Evolutionary conservation across 2,329 filamentous ascomycete species (phyloP).

Genomic region (Paracoccidioides brasiliensis): DNA sequence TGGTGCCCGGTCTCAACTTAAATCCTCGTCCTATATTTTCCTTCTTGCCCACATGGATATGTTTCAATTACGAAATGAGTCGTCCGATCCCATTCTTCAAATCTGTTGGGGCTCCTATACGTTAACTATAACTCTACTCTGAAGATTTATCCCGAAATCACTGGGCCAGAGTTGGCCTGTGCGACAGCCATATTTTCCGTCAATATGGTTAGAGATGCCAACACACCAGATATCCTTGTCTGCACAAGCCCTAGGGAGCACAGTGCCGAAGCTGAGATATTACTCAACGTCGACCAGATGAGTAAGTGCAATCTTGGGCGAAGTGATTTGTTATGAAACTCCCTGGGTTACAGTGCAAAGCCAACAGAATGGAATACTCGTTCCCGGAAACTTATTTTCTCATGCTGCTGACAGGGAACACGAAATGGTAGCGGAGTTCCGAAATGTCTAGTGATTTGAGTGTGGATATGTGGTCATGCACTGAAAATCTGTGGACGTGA

Average conservation of each 20-base stretch:
- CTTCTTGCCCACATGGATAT: background rate
- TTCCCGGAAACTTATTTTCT: background rate
- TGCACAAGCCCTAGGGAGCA: background rate
- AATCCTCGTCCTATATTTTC: background rate
- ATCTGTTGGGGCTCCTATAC: no score
- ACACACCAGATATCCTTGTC: background rate
- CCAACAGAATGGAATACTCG: background rate
- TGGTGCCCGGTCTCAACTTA: background rate
- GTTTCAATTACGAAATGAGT: background rate
- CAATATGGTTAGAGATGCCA: background rate
- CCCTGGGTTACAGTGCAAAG: background rate
- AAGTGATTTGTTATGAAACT: background rate
- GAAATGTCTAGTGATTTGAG: background rate
- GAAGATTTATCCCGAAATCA: background rate
- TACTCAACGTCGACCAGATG: background rate
- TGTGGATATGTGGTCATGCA: background rate
- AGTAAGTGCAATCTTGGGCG: background rate
- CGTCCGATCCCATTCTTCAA: background rate
- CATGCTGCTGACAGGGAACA: background rate
- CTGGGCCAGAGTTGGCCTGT: background rate
- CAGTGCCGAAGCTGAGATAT: background rate
- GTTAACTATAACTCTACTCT: no score
- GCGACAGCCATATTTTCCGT: background rate
- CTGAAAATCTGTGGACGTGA: background rate
- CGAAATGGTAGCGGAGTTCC: background rate